Conservation (phyloP, 1,139 yeast species). For the Yueomyces sp. region DNA sequence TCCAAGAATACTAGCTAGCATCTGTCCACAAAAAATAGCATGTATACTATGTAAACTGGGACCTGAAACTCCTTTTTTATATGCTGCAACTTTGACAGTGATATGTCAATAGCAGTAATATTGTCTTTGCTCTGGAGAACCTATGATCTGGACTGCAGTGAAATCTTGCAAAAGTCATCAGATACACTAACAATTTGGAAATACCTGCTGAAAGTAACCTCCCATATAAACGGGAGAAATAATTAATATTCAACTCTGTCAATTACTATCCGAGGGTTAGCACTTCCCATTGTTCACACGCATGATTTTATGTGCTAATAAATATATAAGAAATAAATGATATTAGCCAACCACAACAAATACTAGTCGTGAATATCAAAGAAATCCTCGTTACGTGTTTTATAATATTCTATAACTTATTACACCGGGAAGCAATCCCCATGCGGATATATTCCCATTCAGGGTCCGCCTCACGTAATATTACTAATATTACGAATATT, state of each 20-base stretch:
- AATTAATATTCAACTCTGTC: constrained; percentile 56
- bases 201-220: constrained; percentile 40
- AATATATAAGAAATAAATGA: too few species aligned
- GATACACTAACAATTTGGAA: constrained; percentile 44
- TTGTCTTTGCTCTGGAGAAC: constrained; percentile 39
- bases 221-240: constrained; percentile 23
- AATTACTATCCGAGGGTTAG: constrained; percentile 32
- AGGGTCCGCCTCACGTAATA: too few species aligned
- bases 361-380: too few species aligned
- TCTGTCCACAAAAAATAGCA: constrained; percentile 5
- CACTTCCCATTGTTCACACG: not conserved
- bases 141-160: constrained; percentile 33
- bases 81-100: constrained; percentile 54
- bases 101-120: constrained; percentile 50
- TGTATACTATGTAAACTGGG: not conserved
- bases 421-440: too few species aligned
- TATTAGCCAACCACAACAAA: too few species aligned
- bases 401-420: too few species aligned
- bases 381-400: too few species aligned
- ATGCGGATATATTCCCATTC: too few species aligned
- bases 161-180: constrained; percentile 12
- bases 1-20: constrained; percentile 10
- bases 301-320: too few species aligned
- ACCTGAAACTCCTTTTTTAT: constrained; percentile 25
- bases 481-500: too few species aligned